phyloP scores from a whole-genome alignment of 495 filamentous ascomycete genomes.

The Pyronema omphalodes region DNA sequence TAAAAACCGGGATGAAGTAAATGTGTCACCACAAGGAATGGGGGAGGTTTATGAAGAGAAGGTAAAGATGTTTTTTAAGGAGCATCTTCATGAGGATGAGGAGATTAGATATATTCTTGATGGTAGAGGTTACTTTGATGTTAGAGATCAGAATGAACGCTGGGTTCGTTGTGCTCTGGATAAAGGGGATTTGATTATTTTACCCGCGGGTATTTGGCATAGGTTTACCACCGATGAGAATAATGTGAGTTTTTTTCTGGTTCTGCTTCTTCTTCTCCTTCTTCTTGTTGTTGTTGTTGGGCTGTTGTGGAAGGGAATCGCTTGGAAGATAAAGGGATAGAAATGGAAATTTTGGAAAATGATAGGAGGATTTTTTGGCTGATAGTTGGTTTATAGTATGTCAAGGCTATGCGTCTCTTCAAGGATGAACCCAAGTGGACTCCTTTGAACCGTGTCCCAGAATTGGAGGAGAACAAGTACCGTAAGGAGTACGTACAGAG shows the following conservation, averaged over 20 bases:
- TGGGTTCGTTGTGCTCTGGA: constrained; percentile 74
- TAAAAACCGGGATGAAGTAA: constrained; percentile 87
- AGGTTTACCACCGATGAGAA: constrained; percentile 83
- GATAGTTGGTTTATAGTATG: constrained; percentile 40
- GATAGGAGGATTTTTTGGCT: constrained; percentile 8
- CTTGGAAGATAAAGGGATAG: background rate
- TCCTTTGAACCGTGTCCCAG: constrained; percentile 61
- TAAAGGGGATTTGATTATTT: constrained; percentile 59
- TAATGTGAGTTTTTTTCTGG: constrained; percentile 52
- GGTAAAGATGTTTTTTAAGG: constrained; percentile 78
- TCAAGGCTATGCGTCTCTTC: constrained; percentile 92
- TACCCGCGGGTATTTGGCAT: constrained; percentile 95
- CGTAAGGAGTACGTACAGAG: constrained; percentile 53
- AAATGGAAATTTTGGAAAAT: background rate
- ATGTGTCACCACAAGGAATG: constrained; percentile 74
- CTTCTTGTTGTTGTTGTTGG: background rate
- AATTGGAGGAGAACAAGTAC: constrained; percentile 60
- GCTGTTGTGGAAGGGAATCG: constrained; percentile 1
- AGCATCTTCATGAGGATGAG: constrained; percentile 96
- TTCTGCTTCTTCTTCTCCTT: too few relatives aligned
- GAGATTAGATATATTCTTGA: constrained; percentile 95
- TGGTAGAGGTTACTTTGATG: constrained; percentile 84
- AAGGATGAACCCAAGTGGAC: constrained; percentile 99
- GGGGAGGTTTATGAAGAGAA: constrained; percentile 75
- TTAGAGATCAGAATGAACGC: constrained; percentile 46